Percentiles rank a stretch among this genome's conserved stretches.
These are phyloP conservation scores for Boletellus emodensis DNA, from an alignment of 768 basidiomycete species.

Conservation along the genomic window DNA sequence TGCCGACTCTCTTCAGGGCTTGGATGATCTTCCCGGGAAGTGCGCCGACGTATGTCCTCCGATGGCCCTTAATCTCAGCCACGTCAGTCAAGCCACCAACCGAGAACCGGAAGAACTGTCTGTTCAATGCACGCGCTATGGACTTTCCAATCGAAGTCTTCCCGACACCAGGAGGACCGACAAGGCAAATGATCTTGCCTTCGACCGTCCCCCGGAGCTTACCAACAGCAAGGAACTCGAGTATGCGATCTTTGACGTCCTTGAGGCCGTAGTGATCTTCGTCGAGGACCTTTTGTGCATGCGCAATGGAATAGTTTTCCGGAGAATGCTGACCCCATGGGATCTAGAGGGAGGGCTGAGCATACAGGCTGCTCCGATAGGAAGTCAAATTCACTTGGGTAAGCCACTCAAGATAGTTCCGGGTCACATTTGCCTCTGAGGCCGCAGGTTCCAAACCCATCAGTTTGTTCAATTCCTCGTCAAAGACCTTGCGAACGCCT, in stretches of 20 bases:
- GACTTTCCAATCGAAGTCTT: conserved; percentile 97
- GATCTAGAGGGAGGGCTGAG: conserved; percentile 46
- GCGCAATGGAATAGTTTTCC: conserved; percentile 86
- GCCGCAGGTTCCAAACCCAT: conserved; percentile 86
- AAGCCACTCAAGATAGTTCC: conserved; percentile 93
- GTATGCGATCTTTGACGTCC: conserved; percentile 89
- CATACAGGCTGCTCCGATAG: neutral
- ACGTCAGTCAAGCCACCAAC: conserved; percentile 97
- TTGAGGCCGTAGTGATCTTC: conserved; percentile 93
- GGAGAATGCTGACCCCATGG: conserved; percentile 95
- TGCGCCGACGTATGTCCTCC: conserved; percentile 94
- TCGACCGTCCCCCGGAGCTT: conserved; percentile 92
- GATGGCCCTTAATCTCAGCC: conserved; percentile 97
- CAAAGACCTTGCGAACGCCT: conserved; percentile 86
- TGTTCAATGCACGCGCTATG: conserved; percentile 83
- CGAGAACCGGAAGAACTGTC: conserved; percentile 95
- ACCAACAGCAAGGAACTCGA: conserved; percentile 94
- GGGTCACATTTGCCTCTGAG: conserved; percentile 88
- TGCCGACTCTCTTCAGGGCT: conserved; percentile 87
- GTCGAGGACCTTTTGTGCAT: conserved; percentile 81
- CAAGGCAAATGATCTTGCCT: conserved; percentile 96
- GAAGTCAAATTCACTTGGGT: conserved; percentile 53
- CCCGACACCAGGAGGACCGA: conserved; percentile 96
- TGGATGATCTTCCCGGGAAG: conserved; percentile 95
- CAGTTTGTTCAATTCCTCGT: conserved; percentile 91